These are phyloP conservation scores for Potentilla sterilis DNA, from an alignment of 306 rosid genomes.

Conservation along the genomic window DNA sequence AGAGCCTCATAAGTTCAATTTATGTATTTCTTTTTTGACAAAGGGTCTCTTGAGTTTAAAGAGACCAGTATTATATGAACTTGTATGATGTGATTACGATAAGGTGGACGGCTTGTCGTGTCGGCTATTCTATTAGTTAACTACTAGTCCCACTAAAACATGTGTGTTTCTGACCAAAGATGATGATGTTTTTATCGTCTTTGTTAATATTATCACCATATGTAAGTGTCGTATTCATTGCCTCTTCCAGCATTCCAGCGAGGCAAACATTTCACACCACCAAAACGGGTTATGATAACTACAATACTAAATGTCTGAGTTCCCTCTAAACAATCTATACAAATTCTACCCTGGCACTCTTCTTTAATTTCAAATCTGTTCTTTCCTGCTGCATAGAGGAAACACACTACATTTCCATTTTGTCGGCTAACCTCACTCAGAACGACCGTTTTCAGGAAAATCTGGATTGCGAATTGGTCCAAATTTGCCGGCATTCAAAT, in stretches of 20 bases:
- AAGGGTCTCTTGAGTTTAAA: too few species aligned
- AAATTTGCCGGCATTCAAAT: neutral
- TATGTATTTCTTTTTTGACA: too few species aligned
- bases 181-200: neutral
- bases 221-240: neutral
- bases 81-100: neutral
- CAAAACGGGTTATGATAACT: too few species aligned
- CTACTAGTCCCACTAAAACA: neutral
- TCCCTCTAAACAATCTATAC: neutral
- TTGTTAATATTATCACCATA: neutral
- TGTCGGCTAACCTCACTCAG: neutral
- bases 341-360: neutral
- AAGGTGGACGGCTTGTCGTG: neutral
- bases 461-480: neutral
- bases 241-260: neutral
- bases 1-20: too few species aligned
- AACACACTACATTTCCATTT: neutral
- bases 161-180: neutral
- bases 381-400: neutral
- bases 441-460: neutral
- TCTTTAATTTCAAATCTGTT: neutral
- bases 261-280: neutral
- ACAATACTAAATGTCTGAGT: neutral
- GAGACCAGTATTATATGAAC: too few species aligned
- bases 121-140: neutral